These are phyloP conservation scores for Mycogone perniciosa DNA, from an alignment of 2,329 filamentous ascomycete species.

Conservation along the genomic window DNA sequence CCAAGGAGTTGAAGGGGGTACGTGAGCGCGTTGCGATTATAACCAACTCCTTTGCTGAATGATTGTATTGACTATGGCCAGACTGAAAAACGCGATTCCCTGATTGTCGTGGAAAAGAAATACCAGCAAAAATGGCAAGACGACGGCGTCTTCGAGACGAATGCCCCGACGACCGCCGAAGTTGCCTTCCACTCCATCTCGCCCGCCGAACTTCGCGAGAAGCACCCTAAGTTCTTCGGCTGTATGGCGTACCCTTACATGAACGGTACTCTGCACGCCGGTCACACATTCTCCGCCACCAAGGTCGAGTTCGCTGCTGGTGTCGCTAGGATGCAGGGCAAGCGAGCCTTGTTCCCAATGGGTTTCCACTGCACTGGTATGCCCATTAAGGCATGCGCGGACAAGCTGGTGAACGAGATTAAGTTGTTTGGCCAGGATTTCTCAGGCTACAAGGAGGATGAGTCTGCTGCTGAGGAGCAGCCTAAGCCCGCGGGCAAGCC, in stretches of 20 bases:
- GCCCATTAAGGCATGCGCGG: conserved; percentile 95
- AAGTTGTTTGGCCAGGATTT: conserved; percentile 85
- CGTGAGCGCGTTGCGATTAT: conserved; percentile 18
- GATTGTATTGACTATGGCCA: conserved; percentile 26
- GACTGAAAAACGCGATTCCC: conserved; percentile 81
- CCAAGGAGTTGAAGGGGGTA: conserved; percentile 55
- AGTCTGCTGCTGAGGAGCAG: conserved; percentile 43
- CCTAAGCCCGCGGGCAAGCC: conserved; percentile 52
- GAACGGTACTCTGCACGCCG: conserved; percentile 84
- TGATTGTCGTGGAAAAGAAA: conserved; percentile 81
- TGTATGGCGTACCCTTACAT: conserved; percentile 55
- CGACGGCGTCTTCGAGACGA: conserved; percentile 65
- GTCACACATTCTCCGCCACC: conserved; percentile 84
- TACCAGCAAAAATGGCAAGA: conserved; percentile 66
- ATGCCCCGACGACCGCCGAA: conserved; percentile 75
- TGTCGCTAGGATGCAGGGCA: conserved; percentile 85
- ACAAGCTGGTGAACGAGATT: conserved; percentile 89
- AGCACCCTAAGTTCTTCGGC: conserved; percentile 87
- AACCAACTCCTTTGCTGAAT: neutral
- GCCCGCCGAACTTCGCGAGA: conserved; percentile 67
- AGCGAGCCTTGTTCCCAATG: conserved; percentile 78
- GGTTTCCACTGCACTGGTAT: conserved; percentile 93
- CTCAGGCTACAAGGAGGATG: conserved; percentile 63
- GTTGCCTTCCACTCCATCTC: conserved; percentile 69
- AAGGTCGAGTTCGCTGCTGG: conserved; percentile 92